Conservation (phyloP, 495 filamentous ascomycete species). For the Cercophora newfieldiana region DNA sequence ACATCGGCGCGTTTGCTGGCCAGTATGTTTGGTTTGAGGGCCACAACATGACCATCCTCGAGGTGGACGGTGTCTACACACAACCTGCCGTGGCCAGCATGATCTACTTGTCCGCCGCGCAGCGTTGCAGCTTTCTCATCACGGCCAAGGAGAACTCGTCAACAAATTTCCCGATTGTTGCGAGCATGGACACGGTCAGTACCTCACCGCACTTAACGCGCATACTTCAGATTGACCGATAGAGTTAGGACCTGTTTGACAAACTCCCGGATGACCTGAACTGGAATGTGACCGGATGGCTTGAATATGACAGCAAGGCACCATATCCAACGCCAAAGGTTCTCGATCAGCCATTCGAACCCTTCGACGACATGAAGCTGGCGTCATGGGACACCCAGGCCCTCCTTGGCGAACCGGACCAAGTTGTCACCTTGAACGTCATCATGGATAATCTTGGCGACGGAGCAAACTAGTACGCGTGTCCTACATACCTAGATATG, state of each 20-base stretch:
- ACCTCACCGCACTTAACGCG: background rate
- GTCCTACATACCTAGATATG: slow-evolving; percentile 49
- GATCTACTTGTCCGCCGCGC: slow-evolving; percentile 68
- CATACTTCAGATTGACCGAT: background rate
- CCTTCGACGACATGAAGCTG: slow-evolving; percentile 72
- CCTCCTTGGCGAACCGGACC: slow-evolving; percentile 58
- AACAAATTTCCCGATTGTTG: slow-evolving; percentile 65
- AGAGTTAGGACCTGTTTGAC: slow-evolving; percentile 57
- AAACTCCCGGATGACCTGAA: slow-evolving; percentile 62
- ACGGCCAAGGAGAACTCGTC: slow-evolving; percentile 64
- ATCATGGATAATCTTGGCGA: slow-evolving; percentile 17
- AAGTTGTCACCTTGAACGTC: slow-evolving; percentile 53
- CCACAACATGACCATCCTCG: slow-evolving; percentile 62
- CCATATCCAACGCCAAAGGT: slow-evolving; percentile 56
- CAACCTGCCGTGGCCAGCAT: slow-evolving; percentile 59
- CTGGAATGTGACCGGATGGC: slow-evolving; percentile 77
- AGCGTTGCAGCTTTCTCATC: slow-evolving; percentile 68
- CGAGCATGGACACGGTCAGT: slow-evolving; percentile 13
- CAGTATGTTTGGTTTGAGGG: slow-evolving; percentile 74
- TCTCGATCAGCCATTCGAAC: slow-evolving; percentile 44
- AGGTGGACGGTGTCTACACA: slow-evolving; percentile 58
- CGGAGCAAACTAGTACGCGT: slow-evolving; percentile 30
- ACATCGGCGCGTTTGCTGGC: slow-evolving; percentile 67
- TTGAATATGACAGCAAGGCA: slow-evolving; percentile 66
- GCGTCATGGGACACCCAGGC: slow-evolving; percentile 63